These are phyloP conservation scores for Zygosaccharomyces pseudorouxii DNA, from an alignment of 805 yeast species.

Conservation along the genomic window DNA sequence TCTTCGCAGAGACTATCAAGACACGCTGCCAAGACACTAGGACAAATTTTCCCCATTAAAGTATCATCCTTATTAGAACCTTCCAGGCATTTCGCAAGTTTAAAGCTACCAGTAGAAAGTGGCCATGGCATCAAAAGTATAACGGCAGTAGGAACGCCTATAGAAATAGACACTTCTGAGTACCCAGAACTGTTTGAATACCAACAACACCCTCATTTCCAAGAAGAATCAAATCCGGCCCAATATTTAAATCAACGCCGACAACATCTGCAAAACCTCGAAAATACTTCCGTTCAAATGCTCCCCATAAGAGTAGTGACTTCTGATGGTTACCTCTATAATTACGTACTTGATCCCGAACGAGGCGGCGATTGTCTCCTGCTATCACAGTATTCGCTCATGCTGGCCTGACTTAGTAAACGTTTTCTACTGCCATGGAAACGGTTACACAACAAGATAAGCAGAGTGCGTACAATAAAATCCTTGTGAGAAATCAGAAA, in stretches of 20 bases:
- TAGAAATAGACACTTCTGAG: conserved; percentile 25
- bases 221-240: not conserved
- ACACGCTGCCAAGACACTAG: conserved; percentile 82
- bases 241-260: not conserved
- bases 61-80: conserved; percentile 84
- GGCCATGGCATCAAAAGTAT: conserved; percentile 21
- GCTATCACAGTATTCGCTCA: conserved; percentile 61
- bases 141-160: conserved; percentile 36
- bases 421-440: not conserved
- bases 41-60: conserved; percentile 72
- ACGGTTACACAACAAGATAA: not conserved
- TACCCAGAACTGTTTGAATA: conserved; percentile 30
- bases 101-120: conserved; percentile 57
- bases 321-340: conserved; percentile 73
- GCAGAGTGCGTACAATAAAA: too few relatives aligned
- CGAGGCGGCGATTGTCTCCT: conserved; percentile 91
- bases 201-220: not conserved
- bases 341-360: conserved; percentile 77
- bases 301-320: conserved; percentile 62
- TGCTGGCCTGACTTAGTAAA: conserved; percentile 12
- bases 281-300: conserved; percentile 31
- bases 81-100: conserved; percentile 83
- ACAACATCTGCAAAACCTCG: not conserved
- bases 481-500: too few relatives aligned
- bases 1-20: conserved; percentile 75